Evolutionary conservation across 371 early-diverging fungal genomes (phyloP).

Genomic region (Actinomucor elegans): DNA sequence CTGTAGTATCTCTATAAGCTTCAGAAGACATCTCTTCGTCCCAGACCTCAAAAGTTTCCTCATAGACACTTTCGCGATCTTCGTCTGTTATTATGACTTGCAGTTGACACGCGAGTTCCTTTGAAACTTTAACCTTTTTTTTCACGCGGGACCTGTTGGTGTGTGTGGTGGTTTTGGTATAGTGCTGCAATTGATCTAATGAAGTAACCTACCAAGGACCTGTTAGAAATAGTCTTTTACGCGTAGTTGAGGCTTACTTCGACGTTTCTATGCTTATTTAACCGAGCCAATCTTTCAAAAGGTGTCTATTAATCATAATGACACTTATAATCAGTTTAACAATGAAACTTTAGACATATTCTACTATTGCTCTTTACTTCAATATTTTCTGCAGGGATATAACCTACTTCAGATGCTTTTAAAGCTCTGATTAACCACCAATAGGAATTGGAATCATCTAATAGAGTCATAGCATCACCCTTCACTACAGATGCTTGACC

Average conservation of each 20-base stretch:
- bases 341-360: neutral
- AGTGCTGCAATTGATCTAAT: slow-evolving; percentile 29
- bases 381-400: slow-evolving; percentile 95
- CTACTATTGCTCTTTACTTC: slow-evolving; percentile 69
- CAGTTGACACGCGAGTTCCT: slow-evolving; percentile 19
- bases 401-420: slow-evolving; percentile 88
- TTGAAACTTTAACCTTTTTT: slow-evolving; percentile 25
- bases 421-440: slow-evolving; percentile 96
- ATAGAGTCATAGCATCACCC: slow-evolving; percentile 83
- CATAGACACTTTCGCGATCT: slow-evolving; percentile 6
- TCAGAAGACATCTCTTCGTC: slow-evolving; percentile 37
- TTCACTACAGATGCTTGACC: slow-evolving; percentile 92
- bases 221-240: neutral
- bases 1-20: slow-evolving; percentile 3
- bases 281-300: slow-evolving; percentile 81
- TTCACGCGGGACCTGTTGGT: slow-evolving; percentile 7
- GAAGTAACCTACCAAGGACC: slow-evolving; percentile 47
- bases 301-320: slow-evolving; percentile 77
- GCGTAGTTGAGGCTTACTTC: slow-evolving; percentile 27
- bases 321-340: slow-evolving; percentile 5
- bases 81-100: slow-evolving; percentile 28
- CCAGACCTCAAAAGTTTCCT: slow-evolving; percentile 31
- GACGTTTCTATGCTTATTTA: slow-evolving; percentile 84
- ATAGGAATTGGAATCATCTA: slow-evolving; percentile 93
- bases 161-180: slow-evolving; percentile 4